Evolutionary conservation across 1,284 basidiomycete species (phyloP).

Genomic region (Heterobasidion annosum): DNA sequence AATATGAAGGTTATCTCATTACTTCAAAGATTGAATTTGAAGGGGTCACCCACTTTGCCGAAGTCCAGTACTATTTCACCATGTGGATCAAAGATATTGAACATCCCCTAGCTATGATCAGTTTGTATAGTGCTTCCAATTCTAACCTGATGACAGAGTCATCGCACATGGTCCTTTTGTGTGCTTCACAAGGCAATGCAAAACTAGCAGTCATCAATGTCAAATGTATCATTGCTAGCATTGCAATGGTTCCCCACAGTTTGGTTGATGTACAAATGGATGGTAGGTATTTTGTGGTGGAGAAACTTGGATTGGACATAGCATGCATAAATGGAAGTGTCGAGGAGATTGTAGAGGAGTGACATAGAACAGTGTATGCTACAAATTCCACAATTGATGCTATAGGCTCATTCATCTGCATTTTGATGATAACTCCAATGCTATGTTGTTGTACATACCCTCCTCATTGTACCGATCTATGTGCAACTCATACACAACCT

Average conservation of each 20-base stretch:
- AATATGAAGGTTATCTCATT: too few relatives aligned
- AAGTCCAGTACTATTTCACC: slow-evolving; percentile 19
- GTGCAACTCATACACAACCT: too few relatives aligned
- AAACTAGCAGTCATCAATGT: slow-evolving; percentile 13
- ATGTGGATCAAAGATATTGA: not conserved
- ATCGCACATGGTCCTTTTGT: slow-evolving; percentile 14
- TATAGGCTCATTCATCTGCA: too few relatives aligned
- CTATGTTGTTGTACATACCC: too few relatives aligned
- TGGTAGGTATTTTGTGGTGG: not conserved
- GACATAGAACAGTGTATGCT: too few relatives aligned
- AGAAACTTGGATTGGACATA: not conserved
- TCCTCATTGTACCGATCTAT: too few relatives aligned
- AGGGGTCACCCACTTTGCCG: slow-evolving; percentile 10
- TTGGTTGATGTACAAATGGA: too few relatives aligned
- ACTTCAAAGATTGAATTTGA: slow-evolving; percentile 3
- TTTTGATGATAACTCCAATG: too few relatives aligned
- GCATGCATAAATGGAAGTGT: not conserved
- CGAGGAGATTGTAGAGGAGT: not conserved
- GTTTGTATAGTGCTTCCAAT: slow-evolving; percentile 8
- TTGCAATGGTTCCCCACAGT: slow-evolving; percentile 17
- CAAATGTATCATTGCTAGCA: slow-evolving; percentile 15
- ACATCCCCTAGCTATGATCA: not conserved
- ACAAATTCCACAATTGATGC: too few relatives aligned
- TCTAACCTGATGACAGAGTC: slow-evolving; percentile 10
- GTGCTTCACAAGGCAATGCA: slow-evolving; percentile 9